Percentiles rank a stretch among this genome's conserved stretches.
Conservation (phyloP, 768 basidiomycete genomes). For the Leccinum uliginosum region DNA sequence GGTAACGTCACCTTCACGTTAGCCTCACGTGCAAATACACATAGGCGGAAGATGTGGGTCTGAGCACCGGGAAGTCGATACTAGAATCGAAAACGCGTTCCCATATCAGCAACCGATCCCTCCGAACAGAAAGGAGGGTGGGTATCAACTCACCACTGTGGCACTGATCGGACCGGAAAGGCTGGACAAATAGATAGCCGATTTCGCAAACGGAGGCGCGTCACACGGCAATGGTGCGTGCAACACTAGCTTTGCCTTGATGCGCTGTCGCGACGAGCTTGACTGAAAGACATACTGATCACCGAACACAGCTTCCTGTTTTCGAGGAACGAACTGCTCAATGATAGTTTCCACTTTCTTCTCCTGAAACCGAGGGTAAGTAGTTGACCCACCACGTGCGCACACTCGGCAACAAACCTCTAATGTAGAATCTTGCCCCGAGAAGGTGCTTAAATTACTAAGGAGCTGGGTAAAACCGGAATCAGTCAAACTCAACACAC, state of each 20-base stretch:
- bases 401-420: conserved; percentile 17
- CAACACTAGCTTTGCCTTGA: conserved; percentile 26
- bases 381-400: conserved; percentile 5
- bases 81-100: conserved; percentile 10
- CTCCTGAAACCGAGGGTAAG: conserved; percentile 12
- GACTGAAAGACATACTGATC: conserved; percentile 30
- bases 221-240: conserved; percentile 28
- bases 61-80: conserved; percentile 24
- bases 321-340: conserved; percentile 28
- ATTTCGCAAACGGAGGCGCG: conserved; percentile 29
- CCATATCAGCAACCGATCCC: conserved; percentile 2
- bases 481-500: not conserved
- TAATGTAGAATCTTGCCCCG: conserved; percentile 4
- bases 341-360: conserved; percentile 18
- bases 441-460: conserved; percentile 21
- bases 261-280: conserved; percentile 14
- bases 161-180: conserved; percentile 22
- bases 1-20: conserved; percentile 29
- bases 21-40: conserved; percentile 25
- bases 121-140: not conserved
- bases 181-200: conserved; percentile 30
- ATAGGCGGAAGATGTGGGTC: conserved; percentile 28
- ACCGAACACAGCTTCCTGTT: conserved; percentile 26
- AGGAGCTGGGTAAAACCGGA: conserved; percentile 17
- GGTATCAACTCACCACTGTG: conserved; percentile 22